A percentile compares a stretch with the other conserved stretches of the same genome.
These are phyloP conservation scores for Neocatenulostroma microsporum DNA, from an alignment of 2,329 filamentous ascomycete species.

Conservation along the genomic window DNA sequence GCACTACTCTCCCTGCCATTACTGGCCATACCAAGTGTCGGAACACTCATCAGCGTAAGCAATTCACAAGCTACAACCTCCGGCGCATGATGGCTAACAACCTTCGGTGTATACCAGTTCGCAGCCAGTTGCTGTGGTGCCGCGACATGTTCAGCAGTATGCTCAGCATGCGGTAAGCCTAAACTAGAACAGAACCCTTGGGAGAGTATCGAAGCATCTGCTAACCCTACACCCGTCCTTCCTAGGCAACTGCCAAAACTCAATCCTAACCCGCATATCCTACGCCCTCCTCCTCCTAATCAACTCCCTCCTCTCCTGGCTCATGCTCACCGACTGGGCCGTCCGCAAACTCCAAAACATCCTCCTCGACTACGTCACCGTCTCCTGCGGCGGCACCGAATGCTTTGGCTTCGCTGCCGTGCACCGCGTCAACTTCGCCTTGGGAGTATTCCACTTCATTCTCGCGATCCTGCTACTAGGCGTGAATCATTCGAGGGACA, in stretches of 20 bases:
- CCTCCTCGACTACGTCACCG: constrained; percentile 91
- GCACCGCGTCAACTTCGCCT: constrained; percentile 94
- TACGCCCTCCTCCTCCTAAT: constrained; percentile 75
- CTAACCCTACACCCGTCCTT: too few relatives aligned
- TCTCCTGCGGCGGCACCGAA: constrained; percentile 74
- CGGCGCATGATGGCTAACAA: too few relatives aligned
- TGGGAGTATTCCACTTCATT: constrained; percentile 86
- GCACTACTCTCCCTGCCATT: constrained; percentile 84
- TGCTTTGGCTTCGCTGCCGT: constrained; percentile 96
- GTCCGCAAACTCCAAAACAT: constrained; percentile 90
- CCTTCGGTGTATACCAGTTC: too few relatives aligned
- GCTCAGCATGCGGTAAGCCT: too few relatives aligned
- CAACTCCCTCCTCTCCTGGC: constrained; percentile 96
- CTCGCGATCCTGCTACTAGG: constrained; percentile 79
- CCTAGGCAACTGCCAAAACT: constrained; percentile 95
- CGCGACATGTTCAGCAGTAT: constrained; percentile 29
- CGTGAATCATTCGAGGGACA: constrained; percentile 77
- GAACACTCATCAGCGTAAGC: constrained; percentile 87
- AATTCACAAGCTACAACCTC: constrained; percentile 1
- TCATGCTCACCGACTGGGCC: constrained; percentile 98
- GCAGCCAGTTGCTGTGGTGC: constrained; percentile 91
- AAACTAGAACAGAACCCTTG: too few relatives aligned
- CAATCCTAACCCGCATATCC: constrained; percentile 92
- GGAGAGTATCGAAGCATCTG: too few relatives aligned
- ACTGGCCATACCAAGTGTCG: constrained; percentile 75